phyloP scores from a whole-genome alignment of 495 filamentous ascomycete genomes.

The Hyaloscypha variabilis region DNA sequence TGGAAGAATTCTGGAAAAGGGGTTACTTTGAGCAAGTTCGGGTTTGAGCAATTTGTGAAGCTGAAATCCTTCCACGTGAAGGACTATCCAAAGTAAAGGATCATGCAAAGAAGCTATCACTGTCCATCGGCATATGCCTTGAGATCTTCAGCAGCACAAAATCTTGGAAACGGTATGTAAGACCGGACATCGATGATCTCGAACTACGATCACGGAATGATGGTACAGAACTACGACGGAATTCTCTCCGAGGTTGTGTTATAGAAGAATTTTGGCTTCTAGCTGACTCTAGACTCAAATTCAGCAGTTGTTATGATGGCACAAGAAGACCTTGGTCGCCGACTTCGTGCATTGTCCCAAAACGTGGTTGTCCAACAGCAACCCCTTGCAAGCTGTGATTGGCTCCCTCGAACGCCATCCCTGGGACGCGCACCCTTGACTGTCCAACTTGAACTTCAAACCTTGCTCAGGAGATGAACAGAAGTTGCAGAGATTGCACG shows the following conservation, averaged over 20 bases:
- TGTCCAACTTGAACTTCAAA: background rate
- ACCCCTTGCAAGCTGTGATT: slow-evolving; percentile 1
- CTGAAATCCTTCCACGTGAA: slow-evolving; percentile 96
- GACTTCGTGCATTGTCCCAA: background rate
- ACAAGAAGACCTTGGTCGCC: background rate
- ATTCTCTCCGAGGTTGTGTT: background rate
- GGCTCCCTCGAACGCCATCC: slow-evolving; percentile 5
- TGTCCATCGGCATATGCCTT: background rate
- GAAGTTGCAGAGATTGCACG: background rate
- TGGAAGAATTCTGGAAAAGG: slow-evolving; percentile 97
- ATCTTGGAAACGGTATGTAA: background rate
- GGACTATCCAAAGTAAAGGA: slow-evolving; percentile 70
- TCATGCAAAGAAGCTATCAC: background rate
- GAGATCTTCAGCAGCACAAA: slow-evolving; percentile 13
- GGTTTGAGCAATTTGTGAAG: slow-evolving; percentile 94
- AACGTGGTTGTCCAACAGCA: background rate
- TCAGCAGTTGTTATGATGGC: background rate
- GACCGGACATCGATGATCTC: background rate
- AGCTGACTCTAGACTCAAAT: background rate
- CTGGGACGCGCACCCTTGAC: slow-evolving; percentile 3
- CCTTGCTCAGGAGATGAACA: background rate
- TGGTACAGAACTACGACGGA: background rate
- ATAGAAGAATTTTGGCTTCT: background rate
- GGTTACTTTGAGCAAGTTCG: slow-evolving; percentile 83
- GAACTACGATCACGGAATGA: background rate